phyloP scores from a whole-genome alignment of 306 rosid genomes.

The Canavalia gladiata region DNA sequence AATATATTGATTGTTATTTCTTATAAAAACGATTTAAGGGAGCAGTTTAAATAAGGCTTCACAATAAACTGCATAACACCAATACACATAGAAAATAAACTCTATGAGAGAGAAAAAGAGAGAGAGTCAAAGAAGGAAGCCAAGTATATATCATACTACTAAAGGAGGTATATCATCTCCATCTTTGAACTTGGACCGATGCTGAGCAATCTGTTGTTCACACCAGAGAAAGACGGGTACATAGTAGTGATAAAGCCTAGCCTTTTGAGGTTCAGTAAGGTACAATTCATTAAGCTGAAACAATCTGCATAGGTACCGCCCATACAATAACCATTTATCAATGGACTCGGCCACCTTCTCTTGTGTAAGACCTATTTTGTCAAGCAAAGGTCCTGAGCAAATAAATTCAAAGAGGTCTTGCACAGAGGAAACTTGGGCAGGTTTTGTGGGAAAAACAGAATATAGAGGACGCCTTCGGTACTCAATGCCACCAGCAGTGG shows the following conservation, averaged over 20 bases:
- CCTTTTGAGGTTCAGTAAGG: conserved; percentile 79
- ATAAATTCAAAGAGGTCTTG: conserved; percentile 80
- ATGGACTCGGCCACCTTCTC: conserved; percentile 76
- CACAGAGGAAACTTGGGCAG: conserved; percentile 79
- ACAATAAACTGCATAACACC: background rate
- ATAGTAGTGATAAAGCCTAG: conserved; percentile 91
- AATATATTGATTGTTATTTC: too few species aligned
- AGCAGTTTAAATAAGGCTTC: conserved; percentile 2
- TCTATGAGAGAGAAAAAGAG: background rate
- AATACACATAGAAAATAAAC: conserved; percentile 4
- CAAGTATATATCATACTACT: conserved; percentile 62
- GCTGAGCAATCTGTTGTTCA: conserved; percentile 75
- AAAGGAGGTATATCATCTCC: conserved; percentile 83
- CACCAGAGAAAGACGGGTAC: conserved; percentile 93
- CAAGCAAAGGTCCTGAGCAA: conserved; percentile 83
- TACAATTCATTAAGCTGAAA: conserved; percentile 82
- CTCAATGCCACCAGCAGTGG: conserved; percentile 47
- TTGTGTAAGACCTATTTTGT: conserved; percentile 66
- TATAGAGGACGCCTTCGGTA: conserved; percentile 50
- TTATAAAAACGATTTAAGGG: too few species aligned
- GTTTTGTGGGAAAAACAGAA: conserved; percentile 66
- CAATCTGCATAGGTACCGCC: conserved; percentile 66
- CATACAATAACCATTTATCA: conserved; percentile 82
- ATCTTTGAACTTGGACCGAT: conserved; percentile 70
- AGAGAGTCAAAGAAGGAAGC: conserved; percentile 10